Conservation (phyloP, 179 eudicot species). For the Vitellaria paradoxa region DNA sequence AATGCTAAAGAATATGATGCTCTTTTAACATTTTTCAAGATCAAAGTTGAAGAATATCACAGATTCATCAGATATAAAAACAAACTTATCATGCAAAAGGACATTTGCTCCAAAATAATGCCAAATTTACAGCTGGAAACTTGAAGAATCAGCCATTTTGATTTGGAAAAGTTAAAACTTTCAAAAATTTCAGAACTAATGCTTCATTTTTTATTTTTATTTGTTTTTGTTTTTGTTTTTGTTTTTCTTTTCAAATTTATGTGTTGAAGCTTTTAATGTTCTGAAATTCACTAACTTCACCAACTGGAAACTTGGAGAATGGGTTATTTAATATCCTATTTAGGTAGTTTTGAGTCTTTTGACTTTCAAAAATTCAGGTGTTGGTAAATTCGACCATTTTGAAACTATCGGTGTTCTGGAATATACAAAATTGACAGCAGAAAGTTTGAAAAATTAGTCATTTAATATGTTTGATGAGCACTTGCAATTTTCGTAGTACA, state of each 20-base stretch:
- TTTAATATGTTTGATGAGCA: background rate
- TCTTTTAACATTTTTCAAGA: background rate
- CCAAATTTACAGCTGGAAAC: background rate
- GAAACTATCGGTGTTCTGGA: background rate
- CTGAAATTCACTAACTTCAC: background rate
- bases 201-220: background rate
- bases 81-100: background rate
- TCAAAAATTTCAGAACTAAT: background rate
- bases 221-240: no score
- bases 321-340: background rate
- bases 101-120: background rate
- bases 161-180: no score
- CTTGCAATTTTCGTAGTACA: background rate
- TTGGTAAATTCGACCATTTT: background rate
- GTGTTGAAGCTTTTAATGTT: background rate
- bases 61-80: background rate
- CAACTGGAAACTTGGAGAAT: slow-evolving; percentile 4
- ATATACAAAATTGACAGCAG: background rate
- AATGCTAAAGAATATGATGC: background rate
- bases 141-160: background rate
- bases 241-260: no score
- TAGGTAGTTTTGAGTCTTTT: background rate
- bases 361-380: background rate
- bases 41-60: background rate
- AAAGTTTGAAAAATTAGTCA: background rate